Base-by-base conservation (phyloP, 1,284 basidiomycete genomes). In the Tilletia horrida region DNA sequence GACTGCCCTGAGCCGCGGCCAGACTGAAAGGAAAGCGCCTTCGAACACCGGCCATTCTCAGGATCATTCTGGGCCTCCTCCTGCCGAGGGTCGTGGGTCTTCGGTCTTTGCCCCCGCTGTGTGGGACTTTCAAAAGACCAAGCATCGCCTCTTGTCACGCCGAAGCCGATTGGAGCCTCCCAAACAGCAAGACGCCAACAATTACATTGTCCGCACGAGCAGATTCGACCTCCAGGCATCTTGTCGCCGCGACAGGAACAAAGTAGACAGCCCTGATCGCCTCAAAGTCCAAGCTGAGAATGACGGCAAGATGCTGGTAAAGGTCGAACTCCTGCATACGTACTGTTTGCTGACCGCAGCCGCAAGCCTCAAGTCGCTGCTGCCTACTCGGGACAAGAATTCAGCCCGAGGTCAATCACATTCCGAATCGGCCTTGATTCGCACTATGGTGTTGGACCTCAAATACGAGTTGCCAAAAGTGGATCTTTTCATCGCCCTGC, bases 331-430 rank as follows among this genome's bases (percentile, higher is more conserved):
- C 43, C 86, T 88, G 14, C 88, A 91, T 79, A 83, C 90, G 21
- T 94, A 93, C 78, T 89, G 88, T 75, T 73, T 85, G 11, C 85
- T 95, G 48, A 84, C 93, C 61, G 90, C 89, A 11, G 70, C 86
- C 2, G 84, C 87, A 44, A 87, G 87, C 0, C 64, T 90, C 47
- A 85, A 83, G 70, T 82, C 82, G 2, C 82, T 90, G 29, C 23
- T 29, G 16, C 55, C 55, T 6, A 16, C 11, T 25, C 55, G 18
- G n/a, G 27, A 25, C 7, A 40, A 25, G 29, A 11, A 59, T 3
- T 7, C 55, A 40, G 29, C 16, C 23, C 45, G 18, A 48, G 6
- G 18, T 18, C 45, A 48, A 23, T 3, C 45, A 23, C 7, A n/a
- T 6, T 16, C 16, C 6, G 9, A 31, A 27, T 16, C 55, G 27